These are phyloP conservation scores for Xerocomellus amylosporus DNA, from an alignment of 768 basidiomycete species.

Conservation along the genomic window DNA sequence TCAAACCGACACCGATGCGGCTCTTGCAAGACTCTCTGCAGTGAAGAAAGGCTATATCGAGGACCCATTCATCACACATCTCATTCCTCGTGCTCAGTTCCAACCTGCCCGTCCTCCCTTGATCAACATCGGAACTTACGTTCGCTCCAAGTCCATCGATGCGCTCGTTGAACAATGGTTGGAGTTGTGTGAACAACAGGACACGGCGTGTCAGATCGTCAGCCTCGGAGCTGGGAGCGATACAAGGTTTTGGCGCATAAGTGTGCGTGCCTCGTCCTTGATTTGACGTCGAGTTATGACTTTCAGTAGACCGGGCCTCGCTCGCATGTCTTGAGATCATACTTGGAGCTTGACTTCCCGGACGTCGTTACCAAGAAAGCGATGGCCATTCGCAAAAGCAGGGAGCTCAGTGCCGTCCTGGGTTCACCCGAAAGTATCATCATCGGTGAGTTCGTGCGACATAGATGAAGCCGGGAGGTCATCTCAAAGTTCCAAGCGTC, in stretches of 20 bases:
- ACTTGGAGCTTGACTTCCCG: constrained; percentile 89
- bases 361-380: constrained; percentile 83
- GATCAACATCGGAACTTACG: constrained; percentile 94
- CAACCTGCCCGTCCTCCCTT: constrained; percentile 69
- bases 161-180: constrained; percentile 68
- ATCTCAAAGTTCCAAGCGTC: constrained; percentile 10
- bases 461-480: not conserved
- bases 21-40: constrained; percentile 83
- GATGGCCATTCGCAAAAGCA: constrained; percentile 70
- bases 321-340: constrained; percentile 50
- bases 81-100: constrained; percentile 68
- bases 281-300: constrained; percentile 8
- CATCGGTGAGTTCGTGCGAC: constrained; percentile 13
- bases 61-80: constrained; percentile 67
- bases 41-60: constrained; percentile 72
- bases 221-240: constrained; percentile 95
- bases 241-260: constrained; percentile 90
- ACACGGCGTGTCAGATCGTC: constrained; percentile 76
- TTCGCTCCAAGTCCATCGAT: constrained; percentile 81
- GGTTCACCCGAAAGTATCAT: constrained; percentile 19
- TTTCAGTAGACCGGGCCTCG: constrained; percentile 53
- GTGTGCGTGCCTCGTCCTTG: constrained; percentile 33
- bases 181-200: constrained; percentile 39
- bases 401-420: constrained; percentile 33
- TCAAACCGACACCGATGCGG: constrained; percentile 79